Conservation (phyloP, 257 asterid genomes). For the Prunella vulgaris region DNA sequence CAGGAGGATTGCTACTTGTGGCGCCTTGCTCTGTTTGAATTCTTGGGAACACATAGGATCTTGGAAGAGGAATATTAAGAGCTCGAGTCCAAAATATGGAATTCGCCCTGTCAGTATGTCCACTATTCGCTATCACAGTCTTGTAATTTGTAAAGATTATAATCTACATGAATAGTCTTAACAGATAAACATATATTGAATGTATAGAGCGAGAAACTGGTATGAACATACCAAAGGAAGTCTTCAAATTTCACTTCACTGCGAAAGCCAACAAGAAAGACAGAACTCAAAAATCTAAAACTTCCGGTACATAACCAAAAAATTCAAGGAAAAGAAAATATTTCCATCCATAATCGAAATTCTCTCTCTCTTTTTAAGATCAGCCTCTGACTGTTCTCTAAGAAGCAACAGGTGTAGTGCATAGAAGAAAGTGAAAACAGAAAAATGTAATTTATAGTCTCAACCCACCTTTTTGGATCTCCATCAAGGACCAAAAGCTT, state of each 20-base stretch:
- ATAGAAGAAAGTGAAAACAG: not conserved
- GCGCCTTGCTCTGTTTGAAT: constrained; percentile 35
- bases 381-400: not conserved
- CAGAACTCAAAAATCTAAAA: constrained; percentile 11
- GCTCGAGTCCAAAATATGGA: constrained; percentile 98
- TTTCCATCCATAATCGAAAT: constrained; percentile 1
- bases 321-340: not conserved
- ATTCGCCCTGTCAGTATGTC: constrained; percentile 69
- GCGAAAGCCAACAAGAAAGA: constrained; percentile 39
- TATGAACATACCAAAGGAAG: constrained; percentile 75
- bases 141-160: not conserved
- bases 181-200: not conserved
- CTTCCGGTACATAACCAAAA: constrained; percentile 1
- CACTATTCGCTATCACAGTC: constrained; percentile 26
- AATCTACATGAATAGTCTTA: not conserved
- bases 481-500: constrained; percentile 71
- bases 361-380: not conserved
- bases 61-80: constrained; percentile 76
- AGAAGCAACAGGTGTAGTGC: not conserved
- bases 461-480: constrained; percentile 47
- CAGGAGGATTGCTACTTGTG: constrained; percentile 21
- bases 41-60: constrained; percentile 43
- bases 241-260: constrained; percentile 79
- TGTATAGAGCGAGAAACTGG: constrained; percentile 8
- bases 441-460: constrained; percentile 2